These are phyloP conservation scores for Chrysoporthe cubensis DNA, from an alignment of 2,329 filamentous ascomycete genomes.

Conservation along the genomic window DNA sequence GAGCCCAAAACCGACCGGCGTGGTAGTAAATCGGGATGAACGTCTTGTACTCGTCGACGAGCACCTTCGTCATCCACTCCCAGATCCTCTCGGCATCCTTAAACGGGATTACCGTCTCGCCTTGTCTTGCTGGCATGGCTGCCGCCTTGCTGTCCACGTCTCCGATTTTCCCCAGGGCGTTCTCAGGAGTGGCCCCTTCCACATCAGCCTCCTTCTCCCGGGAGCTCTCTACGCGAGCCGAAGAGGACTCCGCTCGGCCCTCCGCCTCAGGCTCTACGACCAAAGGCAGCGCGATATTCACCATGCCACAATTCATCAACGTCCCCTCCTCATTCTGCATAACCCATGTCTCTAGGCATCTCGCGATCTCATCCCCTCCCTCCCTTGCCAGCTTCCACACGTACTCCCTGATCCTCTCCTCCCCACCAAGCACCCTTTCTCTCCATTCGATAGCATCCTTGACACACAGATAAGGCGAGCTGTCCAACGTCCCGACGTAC, in stretches of 20 bases:
- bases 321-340: slow-evolving; percentile 68
- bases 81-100: slow-evolving; percentile 45
- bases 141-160: neutral
- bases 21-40: slow-evolving; percentile 70
- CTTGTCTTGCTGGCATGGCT: slow-evolving; percentile 33
- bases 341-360: slow-evolving; percentile 69
- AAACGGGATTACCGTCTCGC: slow-evolving; percentile 36
- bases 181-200: slow-evolving; percentile 10
- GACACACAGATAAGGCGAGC: slow-evolving; percentile 71
- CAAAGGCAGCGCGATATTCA: slow-evolving; percentile 76
- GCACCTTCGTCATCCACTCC: slow-evolving; percentile 60
- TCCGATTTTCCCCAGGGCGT: neutral
- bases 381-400: slow-evolving; percentile 63
- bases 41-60: slow-evolving; percentile 68
- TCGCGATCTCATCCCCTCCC: slow-evolving; percentile 64
- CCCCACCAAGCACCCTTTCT: slow-evolving; percentile 70
- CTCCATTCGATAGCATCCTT: slow-evolving; percentile 75
- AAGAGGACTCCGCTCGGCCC: neutral
- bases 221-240: neutral
- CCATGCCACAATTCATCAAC: slow-evolving; percentile 69
- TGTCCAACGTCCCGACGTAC: slow-evolving; percentile 77
- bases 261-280: slow-evolving; percentile 33
- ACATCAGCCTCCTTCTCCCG: slow-evolving; percentile 6
- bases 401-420: slow-evolving; percentile 70
- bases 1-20: slow-evolving; percentile 65